Percentiles rank a stretch among this genome's conserved stretches.
Conservation (phyloP, 768 basidiomycete species). For the Russula compacta region DNA sequence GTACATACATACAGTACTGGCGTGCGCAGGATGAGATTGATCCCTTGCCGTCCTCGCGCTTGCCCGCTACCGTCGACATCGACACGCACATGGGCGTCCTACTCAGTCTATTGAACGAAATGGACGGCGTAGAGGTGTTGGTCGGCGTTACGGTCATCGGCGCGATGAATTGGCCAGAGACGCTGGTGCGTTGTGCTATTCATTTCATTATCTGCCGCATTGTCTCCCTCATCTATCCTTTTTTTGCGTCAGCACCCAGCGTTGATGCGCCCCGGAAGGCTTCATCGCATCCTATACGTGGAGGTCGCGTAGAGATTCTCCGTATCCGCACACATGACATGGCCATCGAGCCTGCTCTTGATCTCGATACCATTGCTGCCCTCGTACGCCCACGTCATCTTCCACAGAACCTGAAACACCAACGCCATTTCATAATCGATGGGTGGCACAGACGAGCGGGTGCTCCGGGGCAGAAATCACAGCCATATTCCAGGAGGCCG, state of each 20-base stretch:
- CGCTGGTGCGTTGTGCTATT: constrained; percentile 23
- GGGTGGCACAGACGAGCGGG: constrained; percentile 63
- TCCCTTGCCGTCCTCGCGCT: constrained; percentile 76
- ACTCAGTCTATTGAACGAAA: constrained; percentile 90
- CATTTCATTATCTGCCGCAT: constrained; percentile 20
- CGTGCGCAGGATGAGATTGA: constrained; percentile 85
- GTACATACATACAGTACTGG: background rate
- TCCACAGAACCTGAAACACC: too few relatives aligned
- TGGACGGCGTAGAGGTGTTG: constrained; percentile 96
- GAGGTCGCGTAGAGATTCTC: constrained; percentile 82
- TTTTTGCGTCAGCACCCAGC: constrained; percentile 67
- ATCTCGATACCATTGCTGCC: constrained; percentile 56
- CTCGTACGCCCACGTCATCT: constrained; percentile 39
- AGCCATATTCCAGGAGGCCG: constrained; percentile 93
- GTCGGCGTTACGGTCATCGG: constrained; percentile 92
- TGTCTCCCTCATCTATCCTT: background rate
- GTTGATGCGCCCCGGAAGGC: constrained; percentile 85
- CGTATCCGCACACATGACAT: constrained; percentile 68
- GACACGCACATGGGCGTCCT: constrained; percentile 80
- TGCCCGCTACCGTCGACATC: constrained; percentile 38
- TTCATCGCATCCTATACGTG: constrained; percentile 91
- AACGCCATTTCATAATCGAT: background rate
- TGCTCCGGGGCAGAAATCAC: constrained; percentile 95
- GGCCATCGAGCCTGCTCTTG: constrained; percentile 65
- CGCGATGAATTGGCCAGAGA: constrained; percentile 92